Base-by-base conservation (phyloP, 106 monocot species). In the Dactylorhiza incarnata region DNA sequence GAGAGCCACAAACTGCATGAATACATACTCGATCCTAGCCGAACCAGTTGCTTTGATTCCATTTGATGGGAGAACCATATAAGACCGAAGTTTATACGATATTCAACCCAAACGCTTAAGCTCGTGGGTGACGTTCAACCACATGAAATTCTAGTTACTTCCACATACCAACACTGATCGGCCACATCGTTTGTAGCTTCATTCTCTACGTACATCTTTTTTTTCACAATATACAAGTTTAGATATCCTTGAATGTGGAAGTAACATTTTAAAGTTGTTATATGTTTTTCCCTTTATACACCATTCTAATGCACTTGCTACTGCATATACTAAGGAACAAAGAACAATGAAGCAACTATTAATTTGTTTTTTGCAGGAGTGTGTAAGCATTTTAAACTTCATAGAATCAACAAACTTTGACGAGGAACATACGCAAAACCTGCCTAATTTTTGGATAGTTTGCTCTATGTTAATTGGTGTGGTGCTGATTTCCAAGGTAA, bases 391-490 rank as follows among this genome's bases (percentile, higher is more conserved):
- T 69, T 69, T 69, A 45, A 69, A 69, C 16, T 16, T 11, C 1
- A 17, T 5, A 46, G n/a, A 24, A 45, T 46, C 45, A n/a, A 45
- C 69, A 45, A 45, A 69, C 46, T 69, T 43, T 45, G n/a, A 69
- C 7, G 5, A n/a, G 49, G 51, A 55, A 26, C 51, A 73, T 74
- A 65, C 17, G 44, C 69, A 74, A 74, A 76, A 25, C 9, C 19
- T 78, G 67, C 4, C 22, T 8, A 77, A 81, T 68, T 48, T 81
- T 67, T 73, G 49, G 51, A 73, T 82, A 71, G 24, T 74, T 48
- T 73, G 76, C 67, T 88, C 48, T 45, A 19, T 78, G 45, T 70
- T 86, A 46, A 16, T 88, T 19, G 82, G 54, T 7, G 52, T 73
- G 7, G 14, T 84, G 59, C 24, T 81, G 5, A 52, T 66, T 61